phyloP scores from a whole-genome alignment of 148 eudicot genomes.

The Rhododendron ferrugineum region DNA sequence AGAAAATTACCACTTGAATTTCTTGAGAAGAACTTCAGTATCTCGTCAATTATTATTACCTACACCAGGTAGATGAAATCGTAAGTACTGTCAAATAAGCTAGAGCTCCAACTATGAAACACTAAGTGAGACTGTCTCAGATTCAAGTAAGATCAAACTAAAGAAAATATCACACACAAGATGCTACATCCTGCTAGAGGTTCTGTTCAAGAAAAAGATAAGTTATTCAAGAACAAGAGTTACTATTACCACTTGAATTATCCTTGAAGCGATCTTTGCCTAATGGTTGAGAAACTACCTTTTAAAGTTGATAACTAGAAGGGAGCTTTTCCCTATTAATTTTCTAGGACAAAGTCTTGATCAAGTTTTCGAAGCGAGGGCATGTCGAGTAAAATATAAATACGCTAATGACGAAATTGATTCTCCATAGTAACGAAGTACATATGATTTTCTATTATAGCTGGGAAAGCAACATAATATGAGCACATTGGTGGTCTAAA shows the following conservation, averaged over 20 bases:
- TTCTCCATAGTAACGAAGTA: background rate
- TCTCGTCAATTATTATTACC: constrained; percentile 94
- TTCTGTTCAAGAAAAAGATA: background rate
- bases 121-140: background rate
- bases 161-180: background rate
- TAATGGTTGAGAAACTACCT: background rate
- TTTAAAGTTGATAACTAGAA: background rate
- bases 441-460: background rate
- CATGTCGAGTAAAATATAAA: background rate
- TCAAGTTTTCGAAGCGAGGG: background rate
- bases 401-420: background rate
- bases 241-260: background rate
- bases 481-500: background rate
- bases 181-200: background rate
- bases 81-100: background rate
- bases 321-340: background rate
- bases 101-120: background rate
- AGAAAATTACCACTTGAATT: constrained; percentile 46
- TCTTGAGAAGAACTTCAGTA: constrained; percentile 87
- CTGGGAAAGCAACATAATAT: background rate
- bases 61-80: constrained; percentile 24
- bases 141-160: background rate
- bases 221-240: background rate
- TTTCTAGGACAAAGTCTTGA: background rate
- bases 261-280: background rate